A percentile compares a stretch with the other conserved stretches of the same genome.
phyloP scores from a whole-genome alignment of 2,329 filamentous ascomycete genomes.

The Monosporascus cannonballus region DNA sequence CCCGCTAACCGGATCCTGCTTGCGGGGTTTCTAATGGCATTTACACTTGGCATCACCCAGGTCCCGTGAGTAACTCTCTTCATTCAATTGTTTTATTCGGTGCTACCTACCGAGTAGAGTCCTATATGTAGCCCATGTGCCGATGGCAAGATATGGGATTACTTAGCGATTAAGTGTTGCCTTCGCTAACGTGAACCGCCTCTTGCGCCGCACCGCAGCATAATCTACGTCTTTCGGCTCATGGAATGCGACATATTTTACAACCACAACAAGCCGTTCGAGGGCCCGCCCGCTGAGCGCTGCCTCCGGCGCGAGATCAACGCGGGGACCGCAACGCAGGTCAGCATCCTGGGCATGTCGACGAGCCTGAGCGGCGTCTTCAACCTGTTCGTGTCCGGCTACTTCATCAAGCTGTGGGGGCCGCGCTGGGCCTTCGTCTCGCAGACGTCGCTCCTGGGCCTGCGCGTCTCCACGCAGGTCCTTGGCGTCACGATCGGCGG shows the following conservation, averaged over 20 bases:
- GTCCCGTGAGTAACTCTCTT: conserved; percentile 18
- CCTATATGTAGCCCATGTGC: too few relatives aligned
- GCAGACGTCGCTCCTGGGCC: conserved; percentile 58
- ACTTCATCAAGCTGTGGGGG: conserved; percentile 60
- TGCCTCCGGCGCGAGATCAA: conserved; percentile 59
- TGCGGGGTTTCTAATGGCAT: conserved; percentile 25
- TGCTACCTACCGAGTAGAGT: too few relatives aligned
- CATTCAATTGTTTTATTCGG: too few relatives aligned
- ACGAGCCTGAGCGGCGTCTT: conserved; percentile 60
- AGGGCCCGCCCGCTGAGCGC: conserved; percentile 38
- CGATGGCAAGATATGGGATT: neutral
- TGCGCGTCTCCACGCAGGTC: conserved; percentile 58
- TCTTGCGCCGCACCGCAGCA: conserved; percentile 18
- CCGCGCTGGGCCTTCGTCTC: conserved; percentile 56
- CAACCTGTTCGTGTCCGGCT: conserved; percentile 63
- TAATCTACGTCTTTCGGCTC: conserved; percentile 61
- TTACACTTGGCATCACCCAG: conserved; percentile 26
- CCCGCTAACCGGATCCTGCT: conserved; percentile 24
- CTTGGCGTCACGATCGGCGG: conserved; percentile 58
- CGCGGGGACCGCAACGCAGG: conserved; percentile 56
- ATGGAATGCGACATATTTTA: conserved; percentile 72
- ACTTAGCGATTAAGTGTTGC: neutral
- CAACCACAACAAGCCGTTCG: conserved; percentile 44
- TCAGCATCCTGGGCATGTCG: conserved; percentile 59
- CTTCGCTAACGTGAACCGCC: conserved; percentile 1